phyloP scores from a whole-genome alignment of 2,329 filamentous ascomycete genomes.

The Balansia obtecta region DNA sequence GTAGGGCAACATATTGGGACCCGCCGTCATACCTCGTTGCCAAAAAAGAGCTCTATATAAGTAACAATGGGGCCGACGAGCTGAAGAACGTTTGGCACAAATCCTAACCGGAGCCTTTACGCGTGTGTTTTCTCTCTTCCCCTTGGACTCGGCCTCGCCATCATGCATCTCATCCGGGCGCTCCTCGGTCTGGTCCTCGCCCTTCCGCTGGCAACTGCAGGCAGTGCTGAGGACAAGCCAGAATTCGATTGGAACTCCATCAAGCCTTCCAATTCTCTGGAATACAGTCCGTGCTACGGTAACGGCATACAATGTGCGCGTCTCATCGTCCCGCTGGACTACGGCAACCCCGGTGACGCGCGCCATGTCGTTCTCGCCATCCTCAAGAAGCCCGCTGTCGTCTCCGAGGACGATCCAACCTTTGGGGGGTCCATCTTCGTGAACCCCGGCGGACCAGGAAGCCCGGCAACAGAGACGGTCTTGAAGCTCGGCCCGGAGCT shows the following conservation, averaged over 20 bases:
- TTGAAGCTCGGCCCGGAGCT: slow-evolving; percentile 13
- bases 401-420: slow-evolving; percentile 20
- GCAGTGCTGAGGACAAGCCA: neutral
- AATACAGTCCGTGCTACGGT: slow-evolving; percentile 21
- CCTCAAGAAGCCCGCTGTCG: slow-evolving; percentile 23
- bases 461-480: slow-evolving; percentile 18
- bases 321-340: slow-evolving; percentile 29
- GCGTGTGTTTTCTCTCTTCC: neutral
- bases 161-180: neutral
- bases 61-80: too few relatives aligned
- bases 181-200: neutral
- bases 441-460: slow-evolving; percentile 28
- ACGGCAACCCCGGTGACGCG: slow-evolving; percentile 16
- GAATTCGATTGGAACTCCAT: slow-evolving; percentile 9
- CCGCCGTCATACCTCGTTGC: neutral
- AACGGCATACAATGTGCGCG: slow-evolving; percentile 24
- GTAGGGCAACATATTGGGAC: neutral
- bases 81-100: too few relatives aligned
- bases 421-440: slow-evolving; percentile 25
- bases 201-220: neutral
- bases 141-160: neutral
- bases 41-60: too few relatives aligned
- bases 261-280: slow-evolving; percentile 9
- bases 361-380: slow-evolving; percentile 23
- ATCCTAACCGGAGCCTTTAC: neutral